Evolutionary conservation across 164 flowering plant species (phyloP), one percentile per base, ranked within the genome.

Genomic region (Aristolochia contorta): DNA sequence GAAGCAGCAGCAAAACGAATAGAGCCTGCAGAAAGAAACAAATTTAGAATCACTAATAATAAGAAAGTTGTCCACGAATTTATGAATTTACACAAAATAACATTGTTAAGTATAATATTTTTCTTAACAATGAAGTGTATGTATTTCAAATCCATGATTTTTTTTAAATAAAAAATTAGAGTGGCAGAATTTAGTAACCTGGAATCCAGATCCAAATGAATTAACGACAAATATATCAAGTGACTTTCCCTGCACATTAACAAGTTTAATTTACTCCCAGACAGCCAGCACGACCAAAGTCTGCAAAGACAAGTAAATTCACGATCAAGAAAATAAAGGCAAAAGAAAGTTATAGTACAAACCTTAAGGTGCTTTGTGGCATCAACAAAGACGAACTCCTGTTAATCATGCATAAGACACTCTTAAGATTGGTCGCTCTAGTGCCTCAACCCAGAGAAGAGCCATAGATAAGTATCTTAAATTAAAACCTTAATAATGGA

Each of bases 1-100:
- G 97, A 46, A 91, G 79, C 60, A 86, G 71, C 49, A 88, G 84
- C 59, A 91, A 76, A 15, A 88, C 87, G 69, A 91, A 91, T 58
- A 88, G 82, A 63, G 97, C 97, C 97, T 88, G 64, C 71, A 79
- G 54, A 41, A 25, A 52, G 49, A 54, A 63, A 46, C 49, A 52
- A 23, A 66, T 18, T 58, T 1, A 6, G 20, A 49, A 32, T 46
- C 54, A 65, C 60, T 47, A 43, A 22, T 48, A 23, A 41, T 62
- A 52, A 61, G 54, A 47, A 47, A 23, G 30, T 58, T 30, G n/a
- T 14, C n/a, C 32, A 12, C 20, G 48, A 12, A 23, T 32, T 47
- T 24, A 3, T 13, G 18, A 47, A 30, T 13, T 51, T 54, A 16
- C 30, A 37, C 48, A 23, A 16, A 7, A 53, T 53, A 15, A 49